phyloP scores from a whole-genome alignment of 495 filamentous ascomycete species.

The Rostrohypoxylon terebratum region DNA sequence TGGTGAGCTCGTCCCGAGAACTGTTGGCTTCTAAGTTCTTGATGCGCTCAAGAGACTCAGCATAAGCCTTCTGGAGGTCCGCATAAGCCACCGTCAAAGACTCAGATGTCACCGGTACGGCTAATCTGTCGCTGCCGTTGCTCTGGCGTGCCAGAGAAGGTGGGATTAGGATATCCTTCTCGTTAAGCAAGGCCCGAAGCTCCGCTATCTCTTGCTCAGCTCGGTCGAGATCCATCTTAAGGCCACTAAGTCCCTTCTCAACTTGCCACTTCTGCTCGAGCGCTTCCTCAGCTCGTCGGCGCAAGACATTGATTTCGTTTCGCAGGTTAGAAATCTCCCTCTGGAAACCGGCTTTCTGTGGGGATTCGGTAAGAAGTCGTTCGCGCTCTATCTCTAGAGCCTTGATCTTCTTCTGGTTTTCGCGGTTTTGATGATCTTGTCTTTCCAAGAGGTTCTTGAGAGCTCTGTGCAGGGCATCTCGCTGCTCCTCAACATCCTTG shows the following conservation, averaged over 20 bases:
- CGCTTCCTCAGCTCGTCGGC: conserved; percentile 91
- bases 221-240: conserved; percentile 98
- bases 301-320: conserved; percentile 84
- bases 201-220: conserved; percentile 91
- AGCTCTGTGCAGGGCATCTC: conserved; percentile 89
- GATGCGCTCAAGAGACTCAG: conserved; percentile 66
- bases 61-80: conserved; percentile 75
- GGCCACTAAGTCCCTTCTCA: conserved; percentile 88
- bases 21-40: conserved; percentile 63
- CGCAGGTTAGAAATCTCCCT: conserved; percentile 81
- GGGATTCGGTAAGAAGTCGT: conserved; percentile 74
- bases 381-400: conserved; percentile 83
- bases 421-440: conserved; percentile 81
- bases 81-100: conserved; percentile 83
- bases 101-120: conserved; percentile 67
- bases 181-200: conserved; percentile 80
- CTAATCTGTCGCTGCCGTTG: conserved; percentile 47
- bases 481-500: conserved; percentile 92
- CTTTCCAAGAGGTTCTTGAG: conserved; percentile 88
- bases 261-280: conserved; percentile 97
- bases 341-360: conserved; percentile 81
- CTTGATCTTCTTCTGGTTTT: conserved; percentile 80
- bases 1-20: conserved; percentile 63
- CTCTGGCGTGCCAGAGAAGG: conserved; percentile 64
- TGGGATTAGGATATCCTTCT: conserved; percentile 84